These are phyloP conservation scores for Carpinus fangiana DNA, from an alignment of 306 rosid genomes.

Conservation along the genomic window DNA sequence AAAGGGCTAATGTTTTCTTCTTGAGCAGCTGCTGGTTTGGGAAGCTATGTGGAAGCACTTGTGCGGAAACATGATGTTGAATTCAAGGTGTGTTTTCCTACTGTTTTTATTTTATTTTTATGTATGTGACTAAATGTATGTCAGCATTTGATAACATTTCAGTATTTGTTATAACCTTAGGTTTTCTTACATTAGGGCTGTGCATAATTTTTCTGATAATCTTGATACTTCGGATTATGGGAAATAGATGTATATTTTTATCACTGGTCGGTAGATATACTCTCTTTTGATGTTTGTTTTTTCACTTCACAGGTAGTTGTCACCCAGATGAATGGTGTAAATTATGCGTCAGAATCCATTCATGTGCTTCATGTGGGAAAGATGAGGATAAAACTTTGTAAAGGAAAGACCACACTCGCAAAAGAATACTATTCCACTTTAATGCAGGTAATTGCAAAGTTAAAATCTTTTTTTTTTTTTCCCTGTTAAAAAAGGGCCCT, in stretches of 20 bases:
- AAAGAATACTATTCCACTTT: conserved; percentile 82
- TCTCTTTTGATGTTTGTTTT: neutral
- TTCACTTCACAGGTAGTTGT: conserved; percentile 67
- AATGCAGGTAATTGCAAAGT: conserved; percentile 67
- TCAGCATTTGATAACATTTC: neutral
- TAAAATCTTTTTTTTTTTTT: neutral
- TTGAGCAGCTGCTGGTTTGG: conserved; percentile 90
- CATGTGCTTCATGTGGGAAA: conserved; percentile 81
- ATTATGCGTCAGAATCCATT: conserved; percentile 65
- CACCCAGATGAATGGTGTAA: conserved; percentile 72
- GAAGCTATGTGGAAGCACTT: conserved; percentile 91
- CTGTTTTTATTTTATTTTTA: conserved; percentile 3
- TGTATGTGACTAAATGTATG: neutral
- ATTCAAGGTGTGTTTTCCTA: conserved; percentile 62
- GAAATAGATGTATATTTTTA: neutral
- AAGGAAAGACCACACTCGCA: conserved; percentile 63
- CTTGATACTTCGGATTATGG: neutral
- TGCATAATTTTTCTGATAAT: neutral
- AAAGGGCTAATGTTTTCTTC: conserved; percentile 28
- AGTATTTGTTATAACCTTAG: neutral
- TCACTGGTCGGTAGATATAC: neutral
- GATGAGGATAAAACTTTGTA: conserved; percentile 87
- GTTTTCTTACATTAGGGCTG: neutral
- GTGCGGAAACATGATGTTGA: conserved; percentile 81
- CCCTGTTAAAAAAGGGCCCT: neutral